Base-by-base conservation (phyloP, 208 protist species). In the Acanthamoeba healyi region DNA sequence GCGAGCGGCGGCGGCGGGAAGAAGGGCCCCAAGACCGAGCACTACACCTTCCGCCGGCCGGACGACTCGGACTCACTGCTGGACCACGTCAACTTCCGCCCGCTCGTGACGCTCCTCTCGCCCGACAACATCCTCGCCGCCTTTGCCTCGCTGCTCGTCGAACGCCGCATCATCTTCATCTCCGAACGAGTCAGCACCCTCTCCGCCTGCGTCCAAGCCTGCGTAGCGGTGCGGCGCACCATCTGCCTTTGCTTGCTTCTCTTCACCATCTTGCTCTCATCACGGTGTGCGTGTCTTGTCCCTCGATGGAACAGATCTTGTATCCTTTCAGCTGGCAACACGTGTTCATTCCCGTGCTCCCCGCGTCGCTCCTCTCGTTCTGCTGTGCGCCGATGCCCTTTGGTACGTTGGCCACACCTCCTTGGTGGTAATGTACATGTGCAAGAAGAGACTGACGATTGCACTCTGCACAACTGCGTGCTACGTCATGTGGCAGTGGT, bases 371-470 rank as follows among this genome's bases (percentile, higher is more conserved):
- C 54, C 36, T 92, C 24, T 46, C 86, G 19, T 92, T 92, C 22
- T 92, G 86, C 44, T 92, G 86, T 42, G 86, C 86, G 34, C 86
- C 86, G 40, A 92, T 92, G 86, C 86, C 86, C 4, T 92, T 92
- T 38, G 89, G 84, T 91, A 72, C 5, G 46, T 22, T 14, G 9
- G 14, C n/a, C n/a, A n/a, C n/a, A n/a, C n/a, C n/a, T n/a, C n/a
- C n/a, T n/a, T n/a, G n/a, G n/a, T n/a, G n/a, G n/a, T n/a, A n/a
- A n/a, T n/a, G n/a, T n/a, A n/a, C n/a, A n/a, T n/a, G n/a, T n/a
- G n/a, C n/a, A n/a, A n/a, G n/a, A 15, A 12, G 54, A 24, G 54
- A 0, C 54, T 61, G 15, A 61, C 22, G 54, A n/a, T 6, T 61
- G 19, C 22, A 1, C 14, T 24, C 22, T 61, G 54, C 54, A 24